Percentiles rank a stretch among this genome's conserved stretches.
Evolutionary conservation across 331 rosid species (phyloP).

Genomic region (Telfairia occidentalis): DNA sequence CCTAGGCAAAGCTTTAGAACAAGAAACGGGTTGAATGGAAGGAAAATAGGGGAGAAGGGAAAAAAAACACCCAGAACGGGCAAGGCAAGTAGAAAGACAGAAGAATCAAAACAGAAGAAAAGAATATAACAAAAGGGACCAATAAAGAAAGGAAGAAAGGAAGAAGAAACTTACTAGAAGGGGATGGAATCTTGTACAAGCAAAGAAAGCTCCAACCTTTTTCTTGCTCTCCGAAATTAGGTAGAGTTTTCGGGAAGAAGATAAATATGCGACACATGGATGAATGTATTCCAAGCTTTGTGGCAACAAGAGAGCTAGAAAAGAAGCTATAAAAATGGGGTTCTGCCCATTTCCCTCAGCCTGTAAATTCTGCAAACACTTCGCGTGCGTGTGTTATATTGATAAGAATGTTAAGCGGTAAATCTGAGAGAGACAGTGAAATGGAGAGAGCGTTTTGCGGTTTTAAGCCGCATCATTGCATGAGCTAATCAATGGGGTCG

Average conservation of each 20-base stretch:
- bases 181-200: conserved; percentile 49
- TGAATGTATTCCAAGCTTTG: conserved; percentile 7
- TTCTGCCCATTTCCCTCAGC: conserved; percentile 5
- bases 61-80: neutral
- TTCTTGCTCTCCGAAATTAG: neutral
- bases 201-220: conserved; percentile 39
- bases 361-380: conserved; percentile 1
- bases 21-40: neutral
- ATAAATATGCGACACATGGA: neutral
- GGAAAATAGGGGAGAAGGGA: neutral
- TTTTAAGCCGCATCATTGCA: conserved; percentile 5
- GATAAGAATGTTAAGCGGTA: neutral
- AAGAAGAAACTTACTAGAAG: conserved; percentile 53
- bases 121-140: conserved; percentile 19
- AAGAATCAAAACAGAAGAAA: conserved; percentile 11
- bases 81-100: conserved; percentile 8
- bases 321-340: neutral
- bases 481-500: neutral
- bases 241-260: neutral
- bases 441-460: neutral
- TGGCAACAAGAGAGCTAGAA: neutral
- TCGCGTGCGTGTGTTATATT: conserved; percentile 1
- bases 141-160: neutral
- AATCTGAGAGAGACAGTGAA: neutral
- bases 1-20: neutral